These are phyloP conservation scores for Capronia epimyces DNA, from an alignment of 2,329 filamentous ascomycete species.

Conservation along the genomic window DNA sequence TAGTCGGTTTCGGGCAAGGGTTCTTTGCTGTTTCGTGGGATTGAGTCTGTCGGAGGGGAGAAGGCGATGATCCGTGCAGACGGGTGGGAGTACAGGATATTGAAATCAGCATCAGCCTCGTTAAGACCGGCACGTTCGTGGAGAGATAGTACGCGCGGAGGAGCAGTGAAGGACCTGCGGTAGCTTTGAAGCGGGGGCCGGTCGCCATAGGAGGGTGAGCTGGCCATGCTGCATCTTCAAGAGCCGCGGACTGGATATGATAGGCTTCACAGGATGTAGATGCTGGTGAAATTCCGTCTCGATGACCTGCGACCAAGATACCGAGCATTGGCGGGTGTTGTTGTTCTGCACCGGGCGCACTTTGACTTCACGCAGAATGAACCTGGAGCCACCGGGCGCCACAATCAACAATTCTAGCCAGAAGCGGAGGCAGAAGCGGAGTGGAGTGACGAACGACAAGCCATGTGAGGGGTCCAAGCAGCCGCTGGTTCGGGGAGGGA, in stretches of 20 bases:
- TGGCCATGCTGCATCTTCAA: conserved; percentile 29
- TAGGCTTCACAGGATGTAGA: not conserved
- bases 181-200: conserved; percentile 23
- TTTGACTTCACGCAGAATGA: too few relatives aligned
- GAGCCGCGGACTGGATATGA: not conserved
- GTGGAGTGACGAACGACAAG: too few relatives aligned
- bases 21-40: conserved; percentile 31
- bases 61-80: conserved; percentile 68
- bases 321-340: not conserved
- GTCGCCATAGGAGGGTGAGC: conserved; percentile 25
- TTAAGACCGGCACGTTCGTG: conserved; percentile 26
- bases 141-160: conserved; percentile 21
- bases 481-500: too few relatives aligned
- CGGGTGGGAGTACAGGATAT: conserved; percentile 63
- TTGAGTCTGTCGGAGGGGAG: conserved; percentile 37
- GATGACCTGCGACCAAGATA: not conserved
- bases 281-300: not conserved
- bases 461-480: too few relatives aligned
- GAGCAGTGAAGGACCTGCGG: conserved; percentile 26
- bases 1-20: conserved; percentile 46
- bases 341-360: not conserved
- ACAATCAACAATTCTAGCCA: too few relatives aligned
- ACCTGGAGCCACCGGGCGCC: too few relatives aligned
- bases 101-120: conserved; percentile 32
- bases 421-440: too few relatives aligned